Conservation (phyloP, 202 grass and related monocot genomes). For the Setaria italica region DNA sequence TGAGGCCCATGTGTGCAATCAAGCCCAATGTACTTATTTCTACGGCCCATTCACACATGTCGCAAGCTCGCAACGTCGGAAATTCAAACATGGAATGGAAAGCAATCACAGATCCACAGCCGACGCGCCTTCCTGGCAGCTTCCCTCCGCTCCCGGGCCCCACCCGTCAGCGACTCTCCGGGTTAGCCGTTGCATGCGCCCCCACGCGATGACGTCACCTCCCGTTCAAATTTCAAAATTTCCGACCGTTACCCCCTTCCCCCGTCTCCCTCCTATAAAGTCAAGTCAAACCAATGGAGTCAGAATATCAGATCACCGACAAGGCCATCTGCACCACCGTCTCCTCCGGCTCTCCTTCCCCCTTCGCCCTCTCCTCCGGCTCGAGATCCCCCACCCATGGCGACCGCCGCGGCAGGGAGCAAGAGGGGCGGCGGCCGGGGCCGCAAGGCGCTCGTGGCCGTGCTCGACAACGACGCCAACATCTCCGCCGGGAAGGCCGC, state of each 20-base stretch:
- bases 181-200: conserved; percentile 13
- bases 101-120: neutral
- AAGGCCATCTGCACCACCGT: neutral
- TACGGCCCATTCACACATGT: neutral
- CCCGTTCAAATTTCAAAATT: conserved; percentile 65
- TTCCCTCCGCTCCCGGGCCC: neutral
- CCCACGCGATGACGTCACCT: neutral
- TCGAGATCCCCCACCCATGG: conserved; percentile 39
- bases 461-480: conserved; percentile 77
- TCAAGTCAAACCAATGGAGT: neutral
- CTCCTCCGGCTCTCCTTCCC: neutral
- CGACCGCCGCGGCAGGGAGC: conserved; percentile 23
- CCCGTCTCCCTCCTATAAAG: conserved; percentile 27
- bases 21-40: neutral
- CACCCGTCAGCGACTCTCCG: neutral
- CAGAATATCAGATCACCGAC: conserved; percentile 21
- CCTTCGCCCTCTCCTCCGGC: neutral
- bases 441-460: conserved; percentile 63
- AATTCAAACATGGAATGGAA: conserved; percentile 8
- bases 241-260: conserved; percentile 43
- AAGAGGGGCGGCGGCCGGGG: conserved; percentile 57
- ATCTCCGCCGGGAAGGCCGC: conserved; percentile 66
- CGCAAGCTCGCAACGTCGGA: neutral
- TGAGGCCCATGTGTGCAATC: neutral
- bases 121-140: neutral